Percentiles rank a stretch among this genome's conserved stretches.
phyloP scores from a whole-genome alignment of 2,329 filamentous ascomycete genomes.

The Talaromyces sp. region DNA sequence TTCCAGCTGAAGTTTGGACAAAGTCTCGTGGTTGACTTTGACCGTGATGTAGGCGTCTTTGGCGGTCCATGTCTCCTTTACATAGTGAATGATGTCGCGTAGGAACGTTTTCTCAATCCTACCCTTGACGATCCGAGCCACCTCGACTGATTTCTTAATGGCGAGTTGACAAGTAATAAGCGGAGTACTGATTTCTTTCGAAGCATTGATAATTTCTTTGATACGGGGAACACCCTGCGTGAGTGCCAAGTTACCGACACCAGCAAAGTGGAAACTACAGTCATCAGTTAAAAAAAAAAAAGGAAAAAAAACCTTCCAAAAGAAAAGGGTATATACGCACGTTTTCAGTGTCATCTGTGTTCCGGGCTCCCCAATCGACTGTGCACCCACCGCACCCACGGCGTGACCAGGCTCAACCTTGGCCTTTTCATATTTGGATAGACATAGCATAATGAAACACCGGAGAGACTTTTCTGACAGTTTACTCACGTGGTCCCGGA shows the following conservation, averaged over 20 bases:
- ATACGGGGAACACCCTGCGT: constrained; percentile 99
- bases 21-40: constrained; percentile 71
- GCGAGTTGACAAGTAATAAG: constrained; percentile 83
- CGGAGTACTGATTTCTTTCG: constrained; percentile 86
- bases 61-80: constrained; percentile 84
- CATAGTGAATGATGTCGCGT: constrained; percentile 69
- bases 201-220: constrained; percentile 99
- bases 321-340: constrained; percentile 32
- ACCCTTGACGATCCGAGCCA: constrained; percentile 84
- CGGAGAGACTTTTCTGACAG: constrained; percentile 68
- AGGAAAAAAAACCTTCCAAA: too few relatives aligned
- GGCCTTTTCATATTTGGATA: constrained; percentile 85
- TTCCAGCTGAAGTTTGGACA: constrained; percentile 76
- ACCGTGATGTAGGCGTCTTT: constrained; percentile 71
- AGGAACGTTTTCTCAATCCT: constrained; percentile 93
- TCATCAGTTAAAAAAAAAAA: not conserved
- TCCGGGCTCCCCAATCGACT: constrained; percentile 96
- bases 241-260: constrained; percentile 99
- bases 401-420: constrained; percentile 92
- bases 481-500: constrained; percentile 69
- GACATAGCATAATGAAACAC: constrained; percentile 72
- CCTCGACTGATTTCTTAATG: constrained; percentile 60
- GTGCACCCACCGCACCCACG: constrained; percentile 90
- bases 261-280: constrained; percentile 72
- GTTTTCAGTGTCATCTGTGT: constrained; percentile 99